Base-by-base conservation (phyloP, 768 basidiomycete species). In the Tylopilus vinaceipallidus region DNA sequence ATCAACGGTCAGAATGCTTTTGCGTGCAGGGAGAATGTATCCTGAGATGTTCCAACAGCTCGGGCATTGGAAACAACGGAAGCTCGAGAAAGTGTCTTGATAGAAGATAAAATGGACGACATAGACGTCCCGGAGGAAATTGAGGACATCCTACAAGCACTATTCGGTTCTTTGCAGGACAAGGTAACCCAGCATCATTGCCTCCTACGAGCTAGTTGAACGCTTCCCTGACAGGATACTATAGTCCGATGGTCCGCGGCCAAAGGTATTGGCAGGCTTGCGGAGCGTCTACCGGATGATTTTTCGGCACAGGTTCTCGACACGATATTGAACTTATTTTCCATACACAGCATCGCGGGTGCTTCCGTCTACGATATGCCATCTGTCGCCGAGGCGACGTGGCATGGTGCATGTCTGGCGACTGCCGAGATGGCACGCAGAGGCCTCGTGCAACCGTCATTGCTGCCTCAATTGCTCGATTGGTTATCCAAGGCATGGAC, bases 391-490 rank as follows among this genome's bases (percentile, higher is more conserved):
- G 94, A 98, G 68, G 77, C 79, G 52, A 89, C 88, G 44, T 97
- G 95, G 93, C 97, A 99, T 69, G 97, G 97, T 5, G 87, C 91
- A 12, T 92, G 86, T 63, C 75, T 98, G 27, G 91, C 92, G 14
- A 84, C 90, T 55, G 95, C 95, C 17, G 95, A 98, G 71, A 80
- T 97, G 73, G 88, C 91, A 33, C 80, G 97, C 39, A 74, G 93
- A 59, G 88, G 84, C 42, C 76, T 95, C 44, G 73, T 98, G 20
- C 65, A 75, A 16, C 67, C 74, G 29, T 72, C 78, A 39, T 74
- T 77, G 40, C 72, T 98, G 22, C 67, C 77, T 1, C 75, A 81
- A 50, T 67, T 93, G 42, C 74, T 98, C 7, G 77, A 77, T 19
- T 95, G 94, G 89, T 73, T 91, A 40, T 76, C 84, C 45, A 90